A percentile compares a stretch with the other conserved stretches of the same genome.
phyloP scores from a whole-genome alignment of 2,329 filamentous ascomycete genomes.

The Clarireedia sp. region DNA sequence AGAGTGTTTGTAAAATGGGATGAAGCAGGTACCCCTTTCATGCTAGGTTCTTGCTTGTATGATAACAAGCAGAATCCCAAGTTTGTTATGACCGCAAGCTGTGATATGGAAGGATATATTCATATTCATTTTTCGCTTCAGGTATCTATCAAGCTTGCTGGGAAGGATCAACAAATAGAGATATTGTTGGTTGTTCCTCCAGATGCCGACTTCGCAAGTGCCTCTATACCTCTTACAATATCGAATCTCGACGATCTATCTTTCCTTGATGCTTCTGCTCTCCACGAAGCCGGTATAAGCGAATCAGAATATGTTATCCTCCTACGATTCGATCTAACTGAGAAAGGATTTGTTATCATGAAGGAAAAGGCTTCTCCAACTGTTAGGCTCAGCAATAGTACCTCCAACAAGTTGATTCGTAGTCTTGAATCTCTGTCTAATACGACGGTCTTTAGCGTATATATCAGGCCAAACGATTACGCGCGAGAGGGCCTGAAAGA shows the following conservation, averaged over 20 bases:
- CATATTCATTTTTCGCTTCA: neutral
- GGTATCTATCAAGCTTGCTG: neutral
- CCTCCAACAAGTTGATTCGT: neutral
- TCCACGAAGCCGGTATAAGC: neutral
- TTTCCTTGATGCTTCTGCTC: neutral
- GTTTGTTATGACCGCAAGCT: too few relatives aligned
- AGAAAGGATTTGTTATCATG: neutral
- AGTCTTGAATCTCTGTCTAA: neutral
- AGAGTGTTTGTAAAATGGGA: slow-evolving; percentile 5
- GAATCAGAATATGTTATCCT: neutral
- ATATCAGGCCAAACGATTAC: neutral
- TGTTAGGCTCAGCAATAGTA: neutral
- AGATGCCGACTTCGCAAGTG: neutral
- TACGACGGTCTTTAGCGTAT: neutral
- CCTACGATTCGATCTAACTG: neutral
- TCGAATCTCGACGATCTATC: neutral
- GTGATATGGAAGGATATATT: neutral
- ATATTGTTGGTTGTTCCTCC: neutral
- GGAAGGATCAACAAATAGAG: neutral
- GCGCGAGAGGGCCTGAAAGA: neutral
- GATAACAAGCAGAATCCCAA: too few relatives aligned
- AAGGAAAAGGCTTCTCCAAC: neutral
- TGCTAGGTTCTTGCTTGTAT: too few relatives aligned
- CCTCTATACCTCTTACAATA: neutral
- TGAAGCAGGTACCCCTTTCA: neutral